Percentiles rank a stretch among this genome's conserved stretches.
Conservation (phyloP, 495 filamentous ascomycete genomes). For the Xylaria intraflava region DNA sequence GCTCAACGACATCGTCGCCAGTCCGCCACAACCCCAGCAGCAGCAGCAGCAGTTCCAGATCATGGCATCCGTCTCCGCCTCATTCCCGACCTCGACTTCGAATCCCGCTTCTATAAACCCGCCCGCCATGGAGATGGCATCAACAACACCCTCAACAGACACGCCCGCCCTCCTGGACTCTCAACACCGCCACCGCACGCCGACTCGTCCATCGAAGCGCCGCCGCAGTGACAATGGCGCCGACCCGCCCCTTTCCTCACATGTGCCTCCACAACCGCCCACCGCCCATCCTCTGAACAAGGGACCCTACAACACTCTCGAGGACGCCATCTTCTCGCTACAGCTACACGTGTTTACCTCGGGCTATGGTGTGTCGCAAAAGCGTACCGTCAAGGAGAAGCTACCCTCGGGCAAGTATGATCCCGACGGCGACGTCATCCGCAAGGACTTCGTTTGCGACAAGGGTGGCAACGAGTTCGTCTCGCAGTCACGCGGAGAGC, state of each 20-base stretch:
- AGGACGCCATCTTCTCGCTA: conserved; percentile 23
- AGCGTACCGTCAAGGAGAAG: conserved; percentile 28
- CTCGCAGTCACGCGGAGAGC: conserved; percentile 24
- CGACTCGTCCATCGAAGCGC: conserved; percentile 19
- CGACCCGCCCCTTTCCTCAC: conserved; percentile 52
- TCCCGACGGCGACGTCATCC: conserved; percentile 21
- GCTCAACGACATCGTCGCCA: not conserved
- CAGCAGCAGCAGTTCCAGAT: conserved; percentile 8
- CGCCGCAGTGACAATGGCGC: conserved; percentile 27
- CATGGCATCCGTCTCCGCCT: not conserved
- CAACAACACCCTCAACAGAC: not conserved
- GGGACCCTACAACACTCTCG: conserved; percentile 40
- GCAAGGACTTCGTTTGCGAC: conserved; percentile 27
- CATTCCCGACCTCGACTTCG: not conserved
- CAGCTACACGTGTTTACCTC: conserved; percentile 26
- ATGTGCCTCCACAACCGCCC: conserved; percentile 55
- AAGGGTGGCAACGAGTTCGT: conserved; percentile 24
- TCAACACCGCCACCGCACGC: conserved; percentile 8
- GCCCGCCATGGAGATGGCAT: not conserved
- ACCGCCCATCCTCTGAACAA: conserved; percentile 68
- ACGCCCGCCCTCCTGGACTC: not conserved
- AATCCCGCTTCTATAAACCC: not conserved
- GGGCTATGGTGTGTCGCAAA: conserved; percentile 27
- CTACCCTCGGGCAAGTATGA: conserved; percentile 25
- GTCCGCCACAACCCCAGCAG: not conserved